Conservation (phyloP, 1,284 basidiomycete species). For the Lignosus rhinocerotis region DNA sequence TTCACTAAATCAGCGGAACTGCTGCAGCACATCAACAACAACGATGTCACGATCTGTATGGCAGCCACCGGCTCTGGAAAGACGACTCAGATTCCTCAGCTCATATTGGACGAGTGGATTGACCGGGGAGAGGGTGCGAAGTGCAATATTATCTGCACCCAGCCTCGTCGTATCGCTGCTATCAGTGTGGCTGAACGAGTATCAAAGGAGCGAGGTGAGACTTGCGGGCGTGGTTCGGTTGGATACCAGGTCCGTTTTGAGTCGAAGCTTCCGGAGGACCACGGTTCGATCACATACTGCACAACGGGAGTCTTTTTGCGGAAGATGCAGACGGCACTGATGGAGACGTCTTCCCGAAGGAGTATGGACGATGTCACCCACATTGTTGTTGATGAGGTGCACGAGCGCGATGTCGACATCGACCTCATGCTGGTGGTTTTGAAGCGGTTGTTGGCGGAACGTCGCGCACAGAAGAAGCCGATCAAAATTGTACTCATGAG, state of each 20-base stretch:
- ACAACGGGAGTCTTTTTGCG: conserved; percentile 93
- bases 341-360: conserved; percentile 39
- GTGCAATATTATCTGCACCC: conserved; percentile 94
- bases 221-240: conserved; percentile 67
- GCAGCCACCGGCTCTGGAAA: conserved; percentile 96
- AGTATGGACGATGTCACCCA: conserved; percentile 86
- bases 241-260: conserved; percentile 97
- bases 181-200: conserved; percentile 93
- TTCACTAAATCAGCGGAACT: conserved; percentile 67
- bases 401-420: conserved; percentile 95
- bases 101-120: conserved; percentile 88
- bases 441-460: conserved; percentile 81
- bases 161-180: conserved; percentile 90
- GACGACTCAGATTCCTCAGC: conserved; percentile 94
- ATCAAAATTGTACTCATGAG: conserved; percentile 95
- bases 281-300: conserved; percentile 92
- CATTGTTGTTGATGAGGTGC: conserved; percentile 94
- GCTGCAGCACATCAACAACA: conserved; percentile 69
- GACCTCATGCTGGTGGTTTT: conserved; percentile 91
- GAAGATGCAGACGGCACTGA: conserved; percentile 80
- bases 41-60: conserved; percentile 93
- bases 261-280: conserved; percentile 72
- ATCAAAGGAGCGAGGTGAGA: conserved; percentile 86
- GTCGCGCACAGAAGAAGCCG: conserved; percentile 72
- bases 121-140: conserved; percentile 75